These are phyloP conservation scores for Amanita exitialis DNA, from an alignment of 768 basidiomycete genomes.

Conservation along the genomic window DNA sequence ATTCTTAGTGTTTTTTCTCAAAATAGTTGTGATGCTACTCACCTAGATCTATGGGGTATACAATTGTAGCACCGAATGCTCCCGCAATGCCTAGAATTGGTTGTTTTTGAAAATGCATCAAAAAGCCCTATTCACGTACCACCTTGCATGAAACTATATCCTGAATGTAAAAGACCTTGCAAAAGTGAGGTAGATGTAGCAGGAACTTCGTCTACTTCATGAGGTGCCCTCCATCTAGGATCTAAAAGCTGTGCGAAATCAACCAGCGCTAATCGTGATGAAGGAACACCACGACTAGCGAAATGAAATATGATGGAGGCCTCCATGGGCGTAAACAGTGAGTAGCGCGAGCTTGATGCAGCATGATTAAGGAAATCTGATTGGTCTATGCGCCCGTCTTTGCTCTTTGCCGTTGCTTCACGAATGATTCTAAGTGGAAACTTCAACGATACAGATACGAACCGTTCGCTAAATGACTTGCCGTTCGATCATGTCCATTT, in stretches of 20 bases:
- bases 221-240: conserved; percentile 75
- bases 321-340: conserved; percentile 96
- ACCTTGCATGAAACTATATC: conserved; percentile 84
- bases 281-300: conserved; percentile 68
- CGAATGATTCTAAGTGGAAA: conserved; percentile 57
- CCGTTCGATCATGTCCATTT: conserved; percentile 97
- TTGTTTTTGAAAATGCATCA: background rate
- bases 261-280: conserved; percentile 66
- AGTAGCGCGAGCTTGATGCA: conserved; percentile 80
- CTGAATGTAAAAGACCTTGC: conserved; percentile 53
- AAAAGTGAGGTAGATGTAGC: conserved; percentile 31
- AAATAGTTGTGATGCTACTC: conserved; percentile 19
- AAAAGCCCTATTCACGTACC: conserved; percentile 27
- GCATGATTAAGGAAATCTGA: conserved; percentile 92
- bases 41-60: conserved; percentile 95
- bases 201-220: conserved; percentile 34
- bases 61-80: conserved; percentile 92
- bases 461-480: conserved; percentile 18
- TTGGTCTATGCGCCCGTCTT: conserved; percentile 93
- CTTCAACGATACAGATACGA: conserved; percentile 6
- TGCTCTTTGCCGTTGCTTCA: conserved; percentile 82
- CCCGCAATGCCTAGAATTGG: conserved; percentile 69
- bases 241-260: conserved; percentile 94
- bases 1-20: conserved; percentile 4
- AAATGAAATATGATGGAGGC: conserved; percentile 98